phyloP scores from a whole-genome alignment of 306 rosid genomes.

The Arachis hypogaea region DNA sequence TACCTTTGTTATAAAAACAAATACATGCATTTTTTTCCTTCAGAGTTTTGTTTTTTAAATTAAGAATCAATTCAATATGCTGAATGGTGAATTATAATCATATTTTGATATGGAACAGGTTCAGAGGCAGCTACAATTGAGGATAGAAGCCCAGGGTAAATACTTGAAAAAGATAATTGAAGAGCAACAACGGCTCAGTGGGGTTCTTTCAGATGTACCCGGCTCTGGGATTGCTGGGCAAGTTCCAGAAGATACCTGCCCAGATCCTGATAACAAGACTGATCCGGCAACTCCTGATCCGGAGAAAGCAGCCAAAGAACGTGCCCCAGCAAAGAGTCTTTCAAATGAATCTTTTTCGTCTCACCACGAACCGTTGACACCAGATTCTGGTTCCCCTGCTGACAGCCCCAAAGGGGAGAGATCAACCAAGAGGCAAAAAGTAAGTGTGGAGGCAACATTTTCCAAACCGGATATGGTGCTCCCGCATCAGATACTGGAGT shows the following conservation, averaged over 20 bases:
- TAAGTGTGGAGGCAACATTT: conserved; percentile 52
- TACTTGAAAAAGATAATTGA: conserved; percentile 98
- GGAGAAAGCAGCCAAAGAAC: conserved; percentile 75
- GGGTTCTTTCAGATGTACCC: conserved; percentile 77
- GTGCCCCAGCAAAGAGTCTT: conserved; percentile 67
- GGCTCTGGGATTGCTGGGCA: conserved; percentile 48
- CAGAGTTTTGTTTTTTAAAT: conserved; percentile 22
- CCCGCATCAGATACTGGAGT: conserved; percentile 87
- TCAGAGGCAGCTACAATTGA: conserved; percentile 91
- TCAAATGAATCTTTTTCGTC: conserved; percentile 85
- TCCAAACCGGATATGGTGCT: conserved; percentile 65
- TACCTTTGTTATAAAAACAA: conserved; percentile 19
- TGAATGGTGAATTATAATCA: conserved; percentile 18
- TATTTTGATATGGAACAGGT: conserved; percentile 61
- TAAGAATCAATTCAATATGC: neutral
- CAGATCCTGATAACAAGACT: conserved; percentile 65
- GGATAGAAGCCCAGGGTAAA: conserved; percentile 97
- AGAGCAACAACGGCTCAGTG: conserved; percentile 91
- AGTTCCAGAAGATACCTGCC: conserved; percentile 52
- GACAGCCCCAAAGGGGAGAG: conserved; percentile 74
- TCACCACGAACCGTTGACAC: conserved; percentile 79
- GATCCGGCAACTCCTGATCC: conserved; percentile 96
- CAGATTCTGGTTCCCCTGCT: conserved; percentile 80
- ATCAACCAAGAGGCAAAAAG: conserved; percentile 62
- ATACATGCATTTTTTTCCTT: neutral